Percentiles rank a stretch among this genome's conserved stretches.
These are phyloP conservation scores for Purpureocillium takamizusanense DNA, from an alignment of 2,329 filamentous ascomycete species.

Conservation along the genomic window DNA sequence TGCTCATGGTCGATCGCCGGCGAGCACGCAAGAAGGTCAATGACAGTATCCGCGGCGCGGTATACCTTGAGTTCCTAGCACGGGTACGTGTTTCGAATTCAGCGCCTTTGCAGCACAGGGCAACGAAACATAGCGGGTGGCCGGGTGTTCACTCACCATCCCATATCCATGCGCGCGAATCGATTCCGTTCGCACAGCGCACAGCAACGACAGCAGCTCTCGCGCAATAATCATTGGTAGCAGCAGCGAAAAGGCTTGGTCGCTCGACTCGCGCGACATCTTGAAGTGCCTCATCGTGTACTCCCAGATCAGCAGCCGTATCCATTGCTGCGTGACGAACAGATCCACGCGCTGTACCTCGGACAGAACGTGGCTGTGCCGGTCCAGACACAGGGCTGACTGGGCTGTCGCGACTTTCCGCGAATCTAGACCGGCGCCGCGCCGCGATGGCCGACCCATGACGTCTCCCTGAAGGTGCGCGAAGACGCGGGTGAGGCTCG, in stretches of 20 bases:
- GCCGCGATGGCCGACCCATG: conserved; percentile 8
- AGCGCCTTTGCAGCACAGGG: too few species aligned
- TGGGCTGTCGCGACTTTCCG: conserved; percentile 12
- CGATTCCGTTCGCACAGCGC: conserved; percentile 6
- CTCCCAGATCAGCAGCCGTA: conserved; percentile 16
- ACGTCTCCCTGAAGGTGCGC: conserved; percentile 14
- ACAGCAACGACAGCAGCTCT: conserved; percentile 11
- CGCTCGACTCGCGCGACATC: conserved; percentile 14
- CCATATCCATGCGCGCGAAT: conserved; percentile 16
- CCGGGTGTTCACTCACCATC: conserved; percentile 13
- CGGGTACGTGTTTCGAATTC: too few species aligned
- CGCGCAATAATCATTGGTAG: conserved; percentile 15
- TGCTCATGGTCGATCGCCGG: conserved; percentile 8
- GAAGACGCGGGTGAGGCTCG: conserved; percentile 13
- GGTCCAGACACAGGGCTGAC: conserved; percentile 9
- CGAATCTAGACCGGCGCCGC: conserved; percentile 9
- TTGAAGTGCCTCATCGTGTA: conserved; percentile 16
- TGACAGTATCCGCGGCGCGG: conserved; percentile 12
- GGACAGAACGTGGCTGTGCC: conserved; percentile 8
- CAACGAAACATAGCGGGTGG: too few species aligned
- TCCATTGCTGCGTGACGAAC: conserved; percentile 18
- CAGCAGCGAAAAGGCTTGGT: conserved; percentile 15
- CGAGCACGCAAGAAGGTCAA: conserved; percentile 14
- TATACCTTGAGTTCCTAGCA: conserved; percentile 16
- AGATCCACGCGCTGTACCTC: conserved; percentile 16